Percentiles rank a stretch among this genome's conserved stretches.
Evolutionary conservation across 257 asterid genomes (phyloP).

Genomic region (Fraxinus cuspidata): DNA sequence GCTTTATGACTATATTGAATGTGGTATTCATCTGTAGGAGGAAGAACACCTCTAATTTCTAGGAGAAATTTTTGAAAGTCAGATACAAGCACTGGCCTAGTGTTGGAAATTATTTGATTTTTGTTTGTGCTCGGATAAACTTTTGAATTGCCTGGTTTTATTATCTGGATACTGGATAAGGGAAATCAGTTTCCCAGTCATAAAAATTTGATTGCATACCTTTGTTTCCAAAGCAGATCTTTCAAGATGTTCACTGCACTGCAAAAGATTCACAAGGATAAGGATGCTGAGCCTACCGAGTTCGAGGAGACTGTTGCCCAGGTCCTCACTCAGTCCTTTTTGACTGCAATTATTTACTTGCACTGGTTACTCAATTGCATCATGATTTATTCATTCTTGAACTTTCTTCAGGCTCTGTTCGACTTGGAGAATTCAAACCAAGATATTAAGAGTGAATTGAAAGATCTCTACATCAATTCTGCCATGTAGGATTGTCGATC

Average conservation of each 20-base stretch:
- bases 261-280: constrained; percentile 31
- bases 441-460: constrained; percentile 38
- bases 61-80: neutral
- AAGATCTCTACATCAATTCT: constrained; percentile 37
- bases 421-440: constrained; percentile 38
- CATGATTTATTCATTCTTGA: neutral
- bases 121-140: neutral
- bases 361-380: neutral
- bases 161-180: neutral
- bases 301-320: constrained; percentile 34
- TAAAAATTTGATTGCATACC: neutral
- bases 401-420: constrained; percentile 24
- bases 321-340: neutral
- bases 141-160: neutral
- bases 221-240: constrained; percentile 11
- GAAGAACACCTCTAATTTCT: neutral
- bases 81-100: neutral
- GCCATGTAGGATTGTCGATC: constrained; percentile 22
- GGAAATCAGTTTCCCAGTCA: neutral
- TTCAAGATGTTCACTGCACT: constrained; percentile 23
- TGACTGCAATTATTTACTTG: neutral
- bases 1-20: neutral
- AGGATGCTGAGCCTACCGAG: constrained; percentile 33
- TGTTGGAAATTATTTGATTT: neutral
- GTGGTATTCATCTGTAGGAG: neutral